Evolutionary conservation across 176 grass and related monocot genomes (phyloP), one percentile per base, ranked within the genome.

Genomic region (Guadua angustifolia): DNA sequence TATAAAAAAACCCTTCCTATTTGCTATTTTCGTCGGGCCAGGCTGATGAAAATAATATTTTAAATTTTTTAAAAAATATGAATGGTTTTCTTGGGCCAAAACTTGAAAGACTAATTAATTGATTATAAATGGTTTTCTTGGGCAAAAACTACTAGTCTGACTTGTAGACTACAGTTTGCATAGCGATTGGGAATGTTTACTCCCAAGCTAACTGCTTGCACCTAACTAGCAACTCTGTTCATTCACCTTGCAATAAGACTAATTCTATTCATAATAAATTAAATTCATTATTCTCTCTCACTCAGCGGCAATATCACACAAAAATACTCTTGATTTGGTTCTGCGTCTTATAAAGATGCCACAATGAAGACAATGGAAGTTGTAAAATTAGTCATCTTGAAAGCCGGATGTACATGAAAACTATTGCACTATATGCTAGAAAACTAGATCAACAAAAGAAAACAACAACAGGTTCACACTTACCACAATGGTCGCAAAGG

Each of bases 401-500:
- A 68, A 69, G 14, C 36, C 19, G 17, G 47, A 83, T 60, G 11
- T 65, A 67, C 21, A 69, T 13, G 82, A 44, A 74, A 78, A 52
- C 1, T 22, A 75, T 42, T 62, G 17, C 6, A 72, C 19, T 36
- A 46, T 63, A 77, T 64, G 38, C 60, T 66, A 35, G 42, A 62
- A 55, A 79, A 85, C 4, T 35, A 80, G 42, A 85, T 29, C 46
- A 74, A 79, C 3, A 79, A 25, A 33, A 25, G 36, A 19, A 36
- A 53, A 38, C 11, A 25, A 74, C 71, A 1, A 79, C 62, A 22
- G n/a, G 53, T 14, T 12, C 33, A 50, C 57, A 88, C 83, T 85
- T 88, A 95, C 96, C 51, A 95, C 96, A 82, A 99, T 89, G 60
- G 84, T 89, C 59, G 96, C 93, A 81, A 99, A 99, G 36, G 93